Percentiles rank a stretch among this genome's conserved stretches.
Evolutionary conservation across 2,329 filamentous ascomycete genomes (phyloP).

Genomic region (Thielaviopsis populi): DNA sequence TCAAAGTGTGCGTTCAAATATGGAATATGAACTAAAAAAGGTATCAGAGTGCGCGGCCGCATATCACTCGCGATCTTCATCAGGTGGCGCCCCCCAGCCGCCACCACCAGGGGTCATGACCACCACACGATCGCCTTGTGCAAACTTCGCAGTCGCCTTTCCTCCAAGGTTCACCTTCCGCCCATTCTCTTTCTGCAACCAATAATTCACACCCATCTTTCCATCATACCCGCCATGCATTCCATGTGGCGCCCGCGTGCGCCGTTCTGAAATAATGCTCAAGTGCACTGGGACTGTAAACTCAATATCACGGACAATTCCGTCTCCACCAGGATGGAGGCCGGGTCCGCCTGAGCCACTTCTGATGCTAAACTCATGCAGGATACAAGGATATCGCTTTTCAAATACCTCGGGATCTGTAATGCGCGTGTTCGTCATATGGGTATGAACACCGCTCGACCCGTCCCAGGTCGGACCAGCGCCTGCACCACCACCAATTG

Average conservation of each 20-base stretch:
- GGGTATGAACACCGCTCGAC: conserved; percentile 31
- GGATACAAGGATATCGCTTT: conserved; percentile 50
- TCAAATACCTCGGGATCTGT: conserved; percentile 37
- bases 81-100: conserved; percentile 44
- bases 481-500: conserved; percentile 47
- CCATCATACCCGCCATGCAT: conserved; percentile 71
- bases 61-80: too few species aligned
- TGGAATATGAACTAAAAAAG: too few species aligned
- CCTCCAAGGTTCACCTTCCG: conserved; percentile 57
- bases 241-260: conserved; percentile 58
- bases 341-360: conserved; percentile 48
- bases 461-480: conserved; percentile 43
- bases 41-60: too few species aligned
- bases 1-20: too few species aligned
- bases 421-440: conserved; percentile 69
- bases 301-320: conserved; percentile 63
- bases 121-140: conserved; percentile 62
- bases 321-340: conserved; percentile 54
- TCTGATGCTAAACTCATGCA: conserved; percentile 55
- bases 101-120: conserved; percentile 66
- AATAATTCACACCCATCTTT: conserved; percentile 67
- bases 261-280: conserved; percentile 59
- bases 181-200: conserved; percentile 61
- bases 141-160: conserved; percentile 68
- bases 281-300: conserved; percentile 64